phyloP scores from a whole-genome alignment of 352 stramenopile genomes.

The Globisporangium middletonii region DNA sequence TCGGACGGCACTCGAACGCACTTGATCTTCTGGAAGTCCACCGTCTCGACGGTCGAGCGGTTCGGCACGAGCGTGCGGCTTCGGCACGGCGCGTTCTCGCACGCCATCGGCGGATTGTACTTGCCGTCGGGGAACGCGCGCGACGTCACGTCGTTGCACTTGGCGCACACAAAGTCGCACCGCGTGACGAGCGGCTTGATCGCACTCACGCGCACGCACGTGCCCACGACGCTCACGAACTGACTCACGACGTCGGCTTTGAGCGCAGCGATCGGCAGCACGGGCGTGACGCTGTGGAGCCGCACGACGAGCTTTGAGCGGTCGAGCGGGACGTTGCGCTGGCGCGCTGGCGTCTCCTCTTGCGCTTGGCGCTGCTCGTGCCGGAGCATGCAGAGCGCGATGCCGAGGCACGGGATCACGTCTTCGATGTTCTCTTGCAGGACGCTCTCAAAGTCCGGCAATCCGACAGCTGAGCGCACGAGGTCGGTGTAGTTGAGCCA shows the following conservation, averaged over 20 bases:
- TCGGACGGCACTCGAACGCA: constrained; percentile 14
- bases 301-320: constrained; percentile 51
- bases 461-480: constrained; percentile 28
- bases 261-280: constrained; percentile 58
- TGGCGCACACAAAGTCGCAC: constrained; percentile 84
- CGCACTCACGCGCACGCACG: constrained; percentile 75
- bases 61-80: constrained; percentile 71
- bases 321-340: constrained; percentile 36
- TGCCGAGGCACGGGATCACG: constrained; percentile 54
- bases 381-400: constrained; percentile 58
- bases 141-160: constrained; percentile 70
- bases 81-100: constrained; percentile 56
- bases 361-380: constrained; percentile 48
- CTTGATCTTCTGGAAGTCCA: constrained; percentile 90
- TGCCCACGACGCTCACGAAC: constrained; percentile 70
- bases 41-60: constrained; percentile 78
- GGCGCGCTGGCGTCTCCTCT: constrained; percentile 36
- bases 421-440: constrained; percentile 53
- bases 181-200: constrained; percentile 82
- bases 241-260: constrained; percentile 75
- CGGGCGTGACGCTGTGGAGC: constrained; percentile 58
- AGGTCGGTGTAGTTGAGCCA: constrained; percentile 52
- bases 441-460: constrained; percentile 46
- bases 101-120: constrained; percentile 56
- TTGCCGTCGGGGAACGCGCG: constrained; percentile 77